Base-by-base conservation (phyloP, 352 stramenopile species). In the Phytophthora tubulina region DNA sequence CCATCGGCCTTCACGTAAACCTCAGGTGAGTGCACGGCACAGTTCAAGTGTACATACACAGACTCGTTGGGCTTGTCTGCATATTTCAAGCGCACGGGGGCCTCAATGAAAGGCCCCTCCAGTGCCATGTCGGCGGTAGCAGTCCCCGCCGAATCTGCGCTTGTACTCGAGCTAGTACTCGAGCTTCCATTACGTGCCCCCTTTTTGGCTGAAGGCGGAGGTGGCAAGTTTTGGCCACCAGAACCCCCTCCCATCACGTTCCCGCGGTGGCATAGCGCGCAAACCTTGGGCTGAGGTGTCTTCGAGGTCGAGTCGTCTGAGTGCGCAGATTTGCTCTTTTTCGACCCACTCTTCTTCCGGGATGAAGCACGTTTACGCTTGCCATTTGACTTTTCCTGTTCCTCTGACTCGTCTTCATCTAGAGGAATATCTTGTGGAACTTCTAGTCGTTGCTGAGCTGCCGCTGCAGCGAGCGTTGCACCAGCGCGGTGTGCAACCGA, bases 41-140 rank as follows among this genome's bases (percentile, higher is more conserved):
- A 95, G 60, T 96, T 95, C 61, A 95, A 80, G 71, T 96, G 88
- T 30, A 95, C 78, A 66, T 88, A 83, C 56, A 90, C 89, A 13
- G 78, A 81, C 67, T 96, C 82, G 31, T 70, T 73, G 39, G 82
- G 76, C 45, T 91, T 92, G 62, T 96, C 86, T 54, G 91, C 73
- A 51, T 83, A 84, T 63, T 92, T 80, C n/a, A 96, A 68, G 4
- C 87, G 85, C 48, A 95, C 81, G 4, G 88, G 81, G 3, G 84
- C 84, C 14, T 94, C 88, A 13, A 95, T 86, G 45, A 96, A 95
- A 17, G 76, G 65, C 2, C 86, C 85, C 68, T 94, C 86, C 7
- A 92, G 74, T 27, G 75, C 63, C 51, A 76, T 73, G 36, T 82
- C 55, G 15, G 68, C 72, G n/a, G 65, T 73, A 27, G 75, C 53